Evolutionary conservation across 805 yeast species (phyloP), one percentile per base, ranked within the genome.

Genomic region (Spathaspora sp.): DNA sequence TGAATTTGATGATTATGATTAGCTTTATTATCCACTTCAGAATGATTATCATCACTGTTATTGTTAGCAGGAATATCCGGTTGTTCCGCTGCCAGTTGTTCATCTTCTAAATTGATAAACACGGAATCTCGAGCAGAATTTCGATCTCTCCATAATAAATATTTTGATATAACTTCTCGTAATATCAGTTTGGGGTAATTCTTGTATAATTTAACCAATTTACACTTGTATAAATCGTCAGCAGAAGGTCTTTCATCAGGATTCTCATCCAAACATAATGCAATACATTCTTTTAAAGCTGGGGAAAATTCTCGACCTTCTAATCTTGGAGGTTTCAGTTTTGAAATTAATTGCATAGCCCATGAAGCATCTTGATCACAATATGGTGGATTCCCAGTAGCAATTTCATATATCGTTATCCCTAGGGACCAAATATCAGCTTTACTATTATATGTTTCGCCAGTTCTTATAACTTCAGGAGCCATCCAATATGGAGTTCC

Each of bases 401-500:
- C 96, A 57, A 93, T 86, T 68, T 94, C 99, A 69, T 85, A 94
- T 8, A 91, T 76, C 0, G 99, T 93, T 54, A 94, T 89, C 14
- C 99, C 99, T 46, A 93, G 68, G 0, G 98, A 92, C 99, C 99
- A 94, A 7, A 94, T 89, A 67, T 94, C 99, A 0, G 96, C 99
- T 68, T 86, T 92, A 44, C 86, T 81, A 66, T 89, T 96, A 74
- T 94, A 88, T 8, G 86, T 79, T 14, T 86, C 87, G 42, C 96
- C 96, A 67, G 93, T 97, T 71, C 89, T 80, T 40, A 93, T 93
- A 31, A 93, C 99, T 67, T 93, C 99, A 0, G 99, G 99, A 0
- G 99, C 97, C 99, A 94, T 94, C 99, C 99, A 94, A 65, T 91
- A 94, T 0, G 96, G 96, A 0, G 96, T 88, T 7, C 96, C 96